These are phyloP conservation scores for Coemansia sp. DNA, from an alignment of 192 early-diverging fungal species.

Conservation along the genomic window DNA sequence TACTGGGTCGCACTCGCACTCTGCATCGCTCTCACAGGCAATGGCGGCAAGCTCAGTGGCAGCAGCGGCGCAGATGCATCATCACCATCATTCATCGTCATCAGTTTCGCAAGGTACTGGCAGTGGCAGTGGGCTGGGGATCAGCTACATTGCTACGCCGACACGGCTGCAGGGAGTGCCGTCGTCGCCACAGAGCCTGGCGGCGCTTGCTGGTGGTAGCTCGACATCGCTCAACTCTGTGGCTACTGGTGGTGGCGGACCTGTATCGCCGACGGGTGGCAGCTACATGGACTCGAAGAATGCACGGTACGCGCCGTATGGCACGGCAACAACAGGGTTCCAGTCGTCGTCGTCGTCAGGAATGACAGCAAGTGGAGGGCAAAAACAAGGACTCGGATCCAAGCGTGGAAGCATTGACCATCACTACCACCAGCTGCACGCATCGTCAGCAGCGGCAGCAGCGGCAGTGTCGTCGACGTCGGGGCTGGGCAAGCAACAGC, in stretches of 20 bases:
- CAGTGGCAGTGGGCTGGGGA: constrained; percentile 38
- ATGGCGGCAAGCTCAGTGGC: constrained; percentile 28
- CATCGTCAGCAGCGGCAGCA: constrained; percentile 14
- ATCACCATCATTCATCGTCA: constrained; percentile 11
- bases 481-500: constrained; percentile 10
- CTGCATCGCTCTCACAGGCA: constrained; percentile 49
- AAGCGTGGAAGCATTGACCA: constrained; percentile 52
- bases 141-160: constrained; percentile 38
- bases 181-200: constrained; percentile 26
- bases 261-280: constrained; percentile 23
- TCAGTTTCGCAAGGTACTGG: constrained; percentile 26
- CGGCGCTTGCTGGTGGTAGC: constrained; percentile 8
- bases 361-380: neutral
- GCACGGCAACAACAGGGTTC: constrained; percentile 9
- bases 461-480: constrained; percentile 26
- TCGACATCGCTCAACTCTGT: constrained; percentile 13
- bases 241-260: neutral
- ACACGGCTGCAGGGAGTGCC: constrained; percentile 30
- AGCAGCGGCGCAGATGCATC: constrained; percentile 21
- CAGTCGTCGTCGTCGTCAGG: constrained; percentile 7
- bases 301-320: constrained; percentile 39
- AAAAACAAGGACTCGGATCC: constrained; percentile 11
- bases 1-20: constrained; percentile 43
- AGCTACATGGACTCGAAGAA: constrained; percentile 38
- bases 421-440: constrained; percentile 38